These are phyloP conservation scores for Colletotrichum shisoi DNA, from an alignment of 2,329 filamentous ascomycete genomes.

Conservation along the genomic window DNA sequence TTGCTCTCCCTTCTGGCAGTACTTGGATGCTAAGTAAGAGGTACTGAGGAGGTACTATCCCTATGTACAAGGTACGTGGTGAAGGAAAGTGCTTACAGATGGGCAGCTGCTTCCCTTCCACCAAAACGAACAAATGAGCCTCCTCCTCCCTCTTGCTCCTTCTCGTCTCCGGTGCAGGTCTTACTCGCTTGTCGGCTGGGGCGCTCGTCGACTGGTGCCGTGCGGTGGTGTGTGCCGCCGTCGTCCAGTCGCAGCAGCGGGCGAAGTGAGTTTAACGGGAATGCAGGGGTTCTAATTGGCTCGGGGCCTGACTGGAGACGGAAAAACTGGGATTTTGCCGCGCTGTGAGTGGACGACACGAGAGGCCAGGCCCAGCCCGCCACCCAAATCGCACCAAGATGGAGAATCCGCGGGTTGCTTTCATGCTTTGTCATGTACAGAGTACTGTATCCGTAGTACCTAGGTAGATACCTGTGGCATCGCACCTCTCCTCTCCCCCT, in stretches of 20 bases:
- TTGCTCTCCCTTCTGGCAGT: background rate
- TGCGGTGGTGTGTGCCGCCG: slow-evolving; percentile 1
- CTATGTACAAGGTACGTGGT: no score
- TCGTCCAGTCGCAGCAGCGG: slow-evolving; percentile 23
- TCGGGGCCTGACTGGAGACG: background rate
- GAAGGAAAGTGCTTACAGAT: background rate
- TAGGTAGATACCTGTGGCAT: background rate
- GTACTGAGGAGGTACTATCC: no score
- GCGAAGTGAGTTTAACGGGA: slow-evolving; percentile 20
- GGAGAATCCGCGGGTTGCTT: slow-evolving; percentile 1
- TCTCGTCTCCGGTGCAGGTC: background rate
- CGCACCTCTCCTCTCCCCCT: no score
- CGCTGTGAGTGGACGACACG: slow-evolving; percentile 28
- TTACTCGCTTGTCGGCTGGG: background rate
- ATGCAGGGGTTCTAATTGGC: slow-evolving; percentile 12
- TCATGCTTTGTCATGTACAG: slow-evolving; percentile 17
- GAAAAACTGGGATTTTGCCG: slow-evolving; percentile 21
- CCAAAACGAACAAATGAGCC: background rate
- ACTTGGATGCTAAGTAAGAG: no score
- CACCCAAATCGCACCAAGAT: slow-evolving; percentile 28
- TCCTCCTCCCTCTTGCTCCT: background rate
- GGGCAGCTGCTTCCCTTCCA: background rate
- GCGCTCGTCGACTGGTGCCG: slow-evolving; percentile 1
- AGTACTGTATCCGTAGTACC: no score
- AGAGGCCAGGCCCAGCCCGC: slow-evolving; percentile 12